These are phyloP conservation scores for Epichloe coenophiala DNA, from an alignment of 2,329 filamentous ascomycete species.

Conservation along the genomic window DNA sequence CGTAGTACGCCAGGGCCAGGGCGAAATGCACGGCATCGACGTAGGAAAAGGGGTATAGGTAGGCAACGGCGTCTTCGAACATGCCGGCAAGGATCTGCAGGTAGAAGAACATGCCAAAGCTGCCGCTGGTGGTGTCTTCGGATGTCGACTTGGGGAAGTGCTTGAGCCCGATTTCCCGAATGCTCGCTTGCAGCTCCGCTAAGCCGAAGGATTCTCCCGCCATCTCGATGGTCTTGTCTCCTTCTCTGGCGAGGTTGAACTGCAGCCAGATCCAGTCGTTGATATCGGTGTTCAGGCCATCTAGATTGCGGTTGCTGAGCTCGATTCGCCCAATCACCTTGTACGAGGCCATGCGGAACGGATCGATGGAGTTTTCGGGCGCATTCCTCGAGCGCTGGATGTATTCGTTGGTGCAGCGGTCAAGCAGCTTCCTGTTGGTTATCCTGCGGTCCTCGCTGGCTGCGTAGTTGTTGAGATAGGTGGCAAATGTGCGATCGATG, in stretches of 20 bases:
- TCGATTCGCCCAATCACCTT: slow-evolving; percentile 83
- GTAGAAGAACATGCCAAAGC: slow-evolving; percentile 85
- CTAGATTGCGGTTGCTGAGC: slow-evolving; percentile 48
- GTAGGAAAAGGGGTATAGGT: slow-evolving; percentile 83
- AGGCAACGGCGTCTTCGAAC: slow-evolving; percentile 87
- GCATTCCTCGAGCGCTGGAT: slow-evolving; percentile 73
- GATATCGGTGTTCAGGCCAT: slow-evolving; percentile 49
- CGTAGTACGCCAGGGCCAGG: slow-evolving; percentile 78
- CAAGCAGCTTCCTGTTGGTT: slow-evolving; percentile 58
- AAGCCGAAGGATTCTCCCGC: slow-evolving; percentile 53
- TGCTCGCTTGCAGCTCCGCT: slow-evolving; percentile 59
- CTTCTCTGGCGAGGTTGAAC: slow-evolving; percentile 54
- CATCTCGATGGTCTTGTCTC: slow-evolving; percentile 48
- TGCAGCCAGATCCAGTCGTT: slow-evolving; percentile 63
- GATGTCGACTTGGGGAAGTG: slow-evolving; percentile 71
- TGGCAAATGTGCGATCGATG: slow-evolving; percentile 79
- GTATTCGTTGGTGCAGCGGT: slow-evolving; percentile 82
- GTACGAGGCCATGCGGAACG: slow-evolving; percentile 94
- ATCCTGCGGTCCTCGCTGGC: slow-evolving; percentile 64
- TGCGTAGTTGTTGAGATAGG: slow-evolving; percentile 76
- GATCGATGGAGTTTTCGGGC: slow-evolving; percentile 77
- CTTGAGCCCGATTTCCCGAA: slow-evolving; percentile 78
- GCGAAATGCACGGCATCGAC: slow-evolving; percentile 92
- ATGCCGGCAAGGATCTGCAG: slow-evolving; percentile 81
- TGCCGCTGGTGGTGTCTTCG: slow-evolving; percentile 61